Conservation (phyloP, 108 stramenopile genomes). For the Epipyxis sp. region DNA sequence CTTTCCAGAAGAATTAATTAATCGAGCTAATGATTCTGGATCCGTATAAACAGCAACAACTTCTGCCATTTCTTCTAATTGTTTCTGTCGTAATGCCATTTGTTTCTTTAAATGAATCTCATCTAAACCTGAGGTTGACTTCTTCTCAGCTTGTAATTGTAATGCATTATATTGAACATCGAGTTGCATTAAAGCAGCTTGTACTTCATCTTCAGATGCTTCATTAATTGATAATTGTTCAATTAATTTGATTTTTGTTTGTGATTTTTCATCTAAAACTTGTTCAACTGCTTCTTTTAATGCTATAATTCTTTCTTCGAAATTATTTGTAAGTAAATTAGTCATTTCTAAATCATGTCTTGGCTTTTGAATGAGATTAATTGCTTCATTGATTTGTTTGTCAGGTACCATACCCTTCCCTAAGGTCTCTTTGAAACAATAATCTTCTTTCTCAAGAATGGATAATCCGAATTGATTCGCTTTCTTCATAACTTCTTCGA, state of each 20-base stretch:
- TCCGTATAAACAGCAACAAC: slow-evolving; percentile 17
- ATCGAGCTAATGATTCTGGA: not conserved
- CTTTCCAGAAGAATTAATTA: not conserved
- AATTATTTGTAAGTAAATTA: slow-evolving; percentile 4
- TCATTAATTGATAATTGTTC: not conserved
- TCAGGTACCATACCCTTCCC: slow-evolving; percentile 1
- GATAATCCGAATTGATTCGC: not conserved
- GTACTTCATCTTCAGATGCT: not conserved
- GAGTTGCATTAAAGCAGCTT: not conserved
- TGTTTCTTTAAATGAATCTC: not conserved
- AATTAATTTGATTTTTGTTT: not conserved
- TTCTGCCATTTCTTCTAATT: slow-evolving; percentile 11
- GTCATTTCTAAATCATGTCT: slow-evolving; percentile 16
- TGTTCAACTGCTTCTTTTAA: slow-evolving; percentile 9
- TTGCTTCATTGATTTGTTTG: slow-evolving; percentile 19
- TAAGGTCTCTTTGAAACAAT: slow-evolving; percentile 3
- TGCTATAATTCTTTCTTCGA: slow-evolving; percentile 18
- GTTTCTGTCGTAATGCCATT: not conserved
- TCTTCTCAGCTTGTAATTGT: slow-evolving; percentile 2
- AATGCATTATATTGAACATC: not conserved
- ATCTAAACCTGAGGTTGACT: not conserved
- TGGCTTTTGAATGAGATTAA: not conserved
- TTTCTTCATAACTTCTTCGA: not conserved
- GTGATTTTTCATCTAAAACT: slow-evolving; percentile 22
- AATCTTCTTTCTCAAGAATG: slow-evolving; percentile 9